A percentile compares a stretch with the other conserved stretches of the same genome.
These are phyloP conservation scores for Stenocarpella maydis DNA, from an alignment of 2,329 filamentous ascomycete species.

Conservation along the genomic window DNA sequence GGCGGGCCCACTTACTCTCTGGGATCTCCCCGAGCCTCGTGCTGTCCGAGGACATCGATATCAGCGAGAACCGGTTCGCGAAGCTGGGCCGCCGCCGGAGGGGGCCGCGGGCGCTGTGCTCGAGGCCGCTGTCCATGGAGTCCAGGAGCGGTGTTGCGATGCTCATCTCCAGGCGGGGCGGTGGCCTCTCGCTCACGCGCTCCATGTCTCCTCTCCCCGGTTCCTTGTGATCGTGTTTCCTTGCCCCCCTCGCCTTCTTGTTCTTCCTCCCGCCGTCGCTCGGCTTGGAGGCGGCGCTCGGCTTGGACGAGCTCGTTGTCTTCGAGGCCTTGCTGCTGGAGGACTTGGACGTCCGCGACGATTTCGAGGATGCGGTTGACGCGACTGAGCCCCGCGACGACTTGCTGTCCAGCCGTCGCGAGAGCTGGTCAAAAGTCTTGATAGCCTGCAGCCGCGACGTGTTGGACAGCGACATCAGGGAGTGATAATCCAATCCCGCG, in stretches of 20 bases:
- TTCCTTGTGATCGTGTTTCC: background rate
- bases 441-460: constrained; percentile 58
- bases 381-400: constrained; percentile 38
- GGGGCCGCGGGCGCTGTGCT: constrained; percentile 24
- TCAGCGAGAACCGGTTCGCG: constrained; percentile 42
- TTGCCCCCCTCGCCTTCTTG: background rate
- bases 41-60: constrained; percentile 45
- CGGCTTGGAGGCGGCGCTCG: constrained; percentile 4
- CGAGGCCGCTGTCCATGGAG: constrained; percentile 14
- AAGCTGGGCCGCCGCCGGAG: constrained; percentile 27
- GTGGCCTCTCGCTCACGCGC: background rate
- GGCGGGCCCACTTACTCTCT: constrained; percentile 40
- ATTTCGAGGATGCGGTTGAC: constrained; percentile 13
- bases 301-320: constrained; percentile 3
- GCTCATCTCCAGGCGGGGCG: background rate
- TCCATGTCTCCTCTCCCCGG: background rate
- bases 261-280: constrained; percentile 4
- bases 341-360: constrained; percentile 10
- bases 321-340: constrained; percentile 12
- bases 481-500: constrained; percentile 53
- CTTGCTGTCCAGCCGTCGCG: constrained; percentile 44
- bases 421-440: constrained; percentile 57
- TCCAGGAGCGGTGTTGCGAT: constrained; percentile 29
- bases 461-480: constrained; percentile 56
- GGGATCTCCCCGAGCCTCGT: constrained; percentile 48